Conservation (phyloP, 306 rosid genomes). For the Gillenia trifoliata region DNA sequence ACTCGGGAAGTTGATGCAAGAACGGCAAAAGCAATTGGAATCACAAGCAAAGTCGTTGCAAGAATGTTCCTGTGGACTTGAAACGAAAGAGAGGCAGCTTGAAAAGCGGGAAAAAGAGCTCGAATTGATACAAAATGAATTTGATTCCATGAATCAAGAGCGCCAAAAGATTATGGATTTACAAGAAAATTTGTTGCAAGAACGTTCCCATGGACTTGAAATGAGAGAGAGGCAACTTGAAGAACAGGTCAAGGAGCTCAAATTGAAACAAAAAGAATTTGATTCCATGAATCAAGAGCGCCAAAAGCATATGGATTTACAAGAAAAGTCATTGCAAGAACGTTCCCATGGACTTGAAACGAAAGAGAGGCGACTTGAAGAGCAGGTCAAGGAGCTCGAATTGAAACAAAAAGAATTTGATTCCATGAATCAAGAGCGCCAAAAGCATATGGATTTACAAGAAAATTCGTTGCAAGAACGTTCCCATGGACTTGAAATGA, state of each 20-base stretch:
- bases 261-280: no score
- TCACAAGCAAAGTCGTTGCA: not conserved
- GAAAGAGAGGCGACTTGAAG: no score
- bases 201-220: conserved; percentile 11
- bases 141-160: not conserved
- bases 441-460: not conserved
- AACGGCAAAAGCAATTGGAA: conserved; percentile 13
- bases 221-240: no score
- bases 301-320: no score
- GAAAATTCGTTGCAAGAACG: conserved; percentile 3
- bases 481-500: conserved; percentile 18
- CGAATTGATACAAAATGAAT: conserved; percentile 16
- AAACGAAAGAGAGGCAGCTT: conserved; percentile 18
- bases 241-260: no score
- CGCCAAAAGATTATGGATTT: not conserved
- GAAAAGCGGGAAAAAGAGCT: conserved; percentile 14
- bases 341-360: no score
- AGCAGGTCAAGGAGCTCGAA: not conserved
- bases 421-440: conserved; percentile 2
- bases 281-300: no score
- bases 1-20: conserved; percentile 8
- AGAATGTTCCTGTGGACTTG: conserved; percentile 12
- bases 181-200: not conserved
- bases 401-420: conserved; percentile 9
- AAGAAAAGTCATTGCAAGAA: no score